Evolutionary conservation across 257 asterid genomes (phyloP).

Genomic region (Voacanga thouarsii): DNA sequence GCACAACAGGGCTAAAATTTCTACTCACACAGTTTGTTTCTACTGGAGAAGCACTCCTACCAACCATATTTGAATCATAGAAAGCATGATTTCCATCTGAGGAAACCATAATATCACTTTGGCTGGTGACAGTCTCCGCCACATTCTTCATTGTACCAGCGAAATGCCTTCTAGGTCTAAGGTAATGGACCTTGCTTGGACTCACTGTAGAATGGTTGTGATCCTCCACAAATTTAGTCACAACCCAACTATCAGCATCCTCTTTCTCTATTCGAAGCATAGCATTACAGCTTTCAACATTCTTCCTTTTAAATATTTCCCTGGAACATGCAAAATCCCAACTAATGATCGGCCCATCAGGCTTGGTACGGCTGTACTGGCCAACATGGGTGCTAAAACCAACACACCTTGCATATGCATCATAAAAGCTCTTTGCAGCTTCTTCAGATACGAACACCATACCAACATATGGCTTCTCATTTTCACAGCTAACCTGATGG

Average conservation of each 20-base stretch:
- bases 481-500: constrained; percentile 40
- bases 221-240: constrained; percentile 70
- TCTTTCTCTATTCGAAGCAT: constrained; percentile 56
- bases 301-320: constrained; percentile 53
- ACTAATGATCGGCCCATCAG: constrained; percentile 60
- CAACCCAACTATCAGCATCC: constrained; percentile 54
- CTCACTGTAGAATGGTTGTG: constrained; percentile 60
- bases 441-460: constrained; percentile 76
- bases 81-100: constrained; percentile 46
- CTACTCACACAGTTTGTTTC: constrained; percentile 41
- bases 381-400: constrained; percentile 72
- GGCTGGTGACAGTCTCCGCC: constrained; percentile 40
- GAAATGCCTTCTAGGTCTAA: constrained; percentile 59
- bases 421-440: constrained; percentile 64
- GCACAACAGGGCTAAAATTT: constrained; percentile 42
- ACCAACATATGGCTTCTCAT: constrained; percentile 55
- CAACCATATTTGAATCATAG: constrained; percentile 39
- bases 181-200: constrained; percentile 60
- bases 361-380: constrained; percentile 48
- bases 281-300: constrained; percentile 63
- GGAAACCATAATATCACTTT: constrained; percentile 41
- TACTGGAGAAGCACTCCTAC: constrained; percentile 31
- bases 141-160: constrained; percentile 54
- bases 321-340: constrained; percentile 70
- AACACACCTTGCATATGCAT: constrained; percentile 55